Evolutionary conservation across 1,284 basidiomycete genomes (phyloP).

Genomic region (Sparassis latifolia): DNA sequence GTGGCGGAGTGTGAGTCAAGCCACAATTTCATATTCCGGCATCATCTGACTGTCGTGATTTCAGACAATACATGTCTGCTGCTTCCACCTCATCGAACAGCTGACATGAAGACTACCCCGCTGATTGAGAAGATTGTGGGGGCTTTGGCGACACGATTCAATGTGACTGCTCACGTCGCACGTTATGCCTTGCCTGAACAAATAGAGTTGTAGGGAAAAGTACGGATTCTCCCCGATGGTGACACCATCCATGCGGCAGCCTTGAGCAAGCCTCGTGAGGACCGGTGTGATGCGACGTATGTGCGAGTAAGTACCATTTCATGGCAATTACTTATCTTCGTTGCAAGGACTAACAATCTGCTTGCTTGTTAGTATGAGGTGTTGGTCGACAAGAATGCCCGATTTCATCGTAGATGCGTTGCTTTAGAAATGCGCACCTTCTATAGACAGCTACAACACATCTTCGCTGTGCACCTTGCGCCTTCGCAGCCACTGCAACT

Average conservation of each 20-base stretch:
- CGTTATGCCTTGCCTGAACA: not conserved
- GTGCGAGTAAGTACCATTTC: not conserved
- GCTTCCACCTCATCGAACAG: not conserved
- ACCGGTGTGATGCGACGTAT: not conserved
- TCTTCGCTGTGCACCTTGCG: not conserved
- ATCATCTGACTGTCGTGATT: not conserved
- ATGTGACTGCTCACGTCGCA: not conserved
- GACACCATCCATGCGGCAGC: not conserved
- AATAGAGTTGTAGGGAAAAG: not conserved
- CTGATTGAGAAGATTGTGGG: not conserved
- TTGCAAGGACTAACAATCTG: not conserved
- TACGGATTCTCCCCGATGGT: not conserved
- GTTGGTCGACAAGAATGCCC: not conserved
- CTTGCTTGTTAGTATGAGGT: not conserved
- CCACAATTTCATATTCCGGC: not conserved
- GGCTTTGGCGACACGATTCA: not conserved
- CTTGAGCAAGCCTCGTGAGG: not conserved
- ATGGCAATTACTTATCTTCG: not conserved
- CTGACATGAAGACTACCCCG: not conserved
- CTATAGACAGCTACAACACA: not conserved
- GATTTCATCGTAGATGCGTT: not conserved
- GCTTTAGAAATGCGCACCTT: not conserved
- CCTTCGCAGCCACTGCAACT: not conserved
- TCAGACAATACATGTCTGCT: not conserved
- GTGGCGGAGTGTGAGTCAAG: not conserved